These are phyloP conservation scores for Plectosphaerella cucumerina DNA, from an alignment of 2,329 filamentous ascomycete species.

Conservation along the genomic window DNA sequence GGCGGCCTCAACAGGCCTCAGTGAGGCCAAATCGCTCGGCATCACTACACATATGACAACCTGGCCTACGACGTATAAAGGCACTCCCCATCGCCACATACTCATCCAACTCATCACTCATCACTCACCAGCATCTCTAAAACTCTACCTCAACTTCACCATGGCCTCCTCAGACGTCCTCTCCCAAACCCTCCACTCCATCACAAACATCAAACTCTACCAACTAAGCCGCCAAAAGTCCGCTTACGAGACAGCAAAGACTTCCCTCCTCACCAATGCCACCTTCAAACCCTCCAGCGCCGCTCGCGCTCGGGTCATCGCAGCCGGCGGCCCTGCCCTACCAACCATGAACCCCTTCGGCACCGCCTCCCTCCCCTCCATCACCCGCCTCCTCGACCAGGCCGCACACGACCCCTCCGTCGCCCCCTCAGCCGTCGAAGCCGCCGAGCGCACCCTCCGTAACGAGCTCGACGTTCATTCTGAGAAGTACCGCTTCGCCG, in stretches of 20 bases:
- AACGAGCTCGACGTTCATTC: conserved; percentile 42
- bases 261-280: conserved; percentile 29
- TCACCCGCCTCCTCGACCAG: conserved; percentile 49
- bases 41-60: too few species aligned
- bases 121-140: neutral
- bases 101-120: neutral
- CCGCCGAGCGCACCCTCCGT: conserved; percentile 43
- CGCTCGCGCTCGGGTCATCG: conserved; percentile 26
- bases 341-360: conserved; percentile 23
- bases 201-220: conserved; percentile 52
- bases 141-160: neutral
- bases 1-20: too few species aligned
- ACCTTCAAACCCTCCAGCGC: conserved; percentile 16
- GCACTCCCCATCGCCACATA: neutral
- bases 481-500: conserved; percentile 51
- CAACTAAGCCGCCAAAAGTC: conserved; percentile 49
- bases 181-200: conserved; percentile 49
- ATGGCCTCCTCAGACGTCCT: conserved; percentile 35
- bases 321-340: conserved; percentile 29
- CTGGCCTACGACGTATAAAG: neutral
- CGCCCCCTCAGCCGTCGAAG: conserved; percentile 35
- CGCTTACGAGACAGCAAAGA: conserved; percentile 43
- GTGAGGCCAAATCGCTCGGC: too few species aligned
- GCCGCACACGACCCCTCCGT: conserved; percentile 49
- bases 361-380: conserved; percentile 24